phyloP scores from a whole-genome alignment of 495 filamentous ascomycete genomes.

The Glarea lozoyensis region DNA sequence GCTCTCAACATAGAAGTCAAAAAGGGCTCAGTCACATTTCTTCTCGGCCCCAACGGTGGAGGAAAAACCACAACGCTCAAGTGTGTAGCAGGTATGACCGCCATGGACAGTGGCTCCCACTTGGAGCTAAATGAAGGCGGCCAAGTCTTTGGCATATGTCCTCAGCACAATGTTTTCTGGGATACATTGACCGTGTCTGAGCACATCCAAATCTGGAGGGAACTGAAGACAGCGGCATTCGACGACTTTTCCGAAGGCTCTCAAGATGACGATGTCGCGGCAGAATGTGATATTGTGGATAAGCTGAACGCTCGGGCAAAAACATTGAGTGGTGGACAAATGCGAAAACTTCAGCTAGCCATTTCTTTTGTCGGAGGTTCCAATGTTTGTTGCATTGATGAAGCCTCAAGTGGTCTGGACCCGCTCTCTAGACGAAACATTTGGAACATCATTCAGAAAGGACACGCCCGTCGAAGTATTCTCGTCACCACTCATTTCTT shows the following conservation, averaged over 20 bases:
- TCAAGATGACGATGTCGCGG: constrained; percentile 50
- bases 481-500: constrained; percentile 33
- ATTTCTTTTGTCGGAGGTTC: constrained; percentile 71
- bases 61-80: constrained; percentile 76
- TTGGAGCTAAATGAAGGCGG: constrained; percentile 39
- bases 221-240: constrained; percentile 39
- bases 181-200: constrained; percentile 29
- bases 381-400: constrained; percentile 60
- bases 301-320: constrained; percentile 47
- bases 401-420: constrained; percentile 36
- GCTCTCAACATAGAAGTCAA: constrained; percentile 71
- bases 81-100: constrained; percentile 34
- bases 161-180: constrained; percentile 53
- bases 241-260: constrained; percentile 44
- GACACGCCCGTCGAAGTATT: constrained; percentile 23
- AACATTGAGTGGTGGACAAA: constrained; percentile 63
- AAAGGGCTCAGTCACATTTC: constrained; percentile 68
- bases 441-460: constrained; percentile 41
- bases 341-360: constrained; percentile 61
- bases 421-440: constrained; percentile 37
- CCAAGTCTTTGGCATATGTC: constrained; percentile 72
- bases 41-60: constrained; percentile 77
- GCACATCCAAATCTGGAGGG: constrained; percentile 57
- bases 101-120: constrained; percentile 65
- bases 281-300: constrained; percentile 43